Conservation (phyloP, 768 basidiomycete genomes). For the Mycena vitilis region DNA sequence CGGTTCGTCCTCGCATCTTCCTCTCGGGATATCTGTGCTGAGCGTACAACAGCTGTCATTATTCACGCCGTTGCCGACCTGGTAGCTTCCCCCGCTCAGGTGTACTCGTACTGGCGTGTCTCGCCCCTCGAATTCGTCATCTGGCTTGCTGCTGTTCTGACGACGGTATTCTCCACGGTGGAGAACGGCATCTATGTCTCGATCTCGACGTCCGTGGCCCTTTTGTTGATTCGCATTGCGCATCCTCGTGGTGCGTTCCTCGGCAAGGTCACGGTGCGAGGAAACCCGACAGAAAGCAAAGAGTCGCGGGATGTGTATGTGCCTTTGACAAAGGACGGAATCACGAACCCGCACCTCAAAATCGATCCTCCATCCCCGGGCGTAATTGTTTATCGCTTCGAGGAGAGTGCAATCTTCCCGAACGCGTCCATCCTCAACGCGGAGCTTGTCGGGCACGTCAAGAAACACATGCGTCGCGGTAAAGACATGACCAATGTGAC, state of each 20-base stretch:
- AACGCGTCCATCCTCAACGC: slow-evolving; percentile 79
- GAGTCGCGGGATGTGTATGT: slow-evolving; percentile 83
- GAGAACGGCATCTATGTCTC: slow-evolving; percentile 94
- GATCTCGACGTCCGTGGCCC: slow-evolving; percentile 78
- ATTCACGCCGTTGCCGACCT: slow-evolving; percentile 93
- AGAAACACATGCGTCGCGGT: slow-evolving; percentile 79
- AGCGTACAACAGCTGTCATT: slow-evolving; percentile 71
- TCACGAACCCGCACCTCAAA: slow-evolving; percentile 76
- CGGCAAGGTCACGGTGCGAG: slow-evolving; percentile 78
- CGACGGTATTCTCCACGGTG: slow-evolving; percentile 93
- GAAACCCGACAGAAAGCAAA: slow-evolving; percentile 48
- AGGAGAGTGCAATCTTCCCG: slow-evolving; percentile 91
- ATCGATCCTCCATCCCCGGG: slow-evolving; percentile 87
- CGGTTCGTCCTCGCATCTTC: neutral
- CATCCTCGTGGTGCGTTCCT: slow-evolving; percentile 92
- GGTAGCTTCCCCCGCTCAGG: slow-evolving; percentile 82
- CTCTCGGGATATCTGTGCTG: neutral
- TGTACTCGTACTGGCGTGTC: slow-evolving; percentile 93
- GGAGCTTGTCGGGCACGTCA: slow-evolving; percentile 84
- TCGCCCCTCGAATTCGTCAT: slow-evolving; percentile 94
- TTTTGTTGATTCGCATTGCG: slow-evolving; percentile 88
- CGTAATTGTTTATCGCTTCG: slow-evolving; percentile 90
- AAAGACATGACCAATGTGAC: slow-evolving; percentile 74
- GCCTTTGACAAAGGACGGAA: slow-evolving; percentile 70
- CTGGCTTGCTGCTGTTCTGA: slow-evolving; percentile 86